Conservation (phyloP, 2,329 filamentous ascomycete genomes). For the Trichoderma sp. region DNA sequence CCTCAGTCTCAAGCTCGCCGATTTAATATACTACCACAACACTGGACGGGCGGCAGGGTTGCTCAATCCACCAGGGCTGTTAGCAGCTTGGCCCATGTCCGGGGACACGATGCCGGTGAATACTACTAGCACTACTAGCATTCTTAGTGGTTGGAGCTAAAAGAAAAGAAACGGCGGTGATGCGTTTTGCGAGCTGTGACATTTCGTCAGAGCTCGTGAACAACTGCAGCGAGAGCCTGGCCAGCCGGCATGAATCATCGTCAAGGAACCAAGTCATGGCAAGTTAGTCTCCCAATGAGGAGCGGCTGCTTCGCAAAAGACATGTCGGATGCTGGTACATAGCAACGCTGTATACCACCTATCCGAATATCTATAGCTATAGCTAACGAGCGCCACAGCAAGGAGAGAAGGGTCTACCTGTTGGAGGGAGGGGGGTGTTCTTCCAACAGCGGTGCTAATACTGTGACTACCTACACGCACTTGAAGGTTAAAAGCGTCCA, state of each 20-base stretch:
- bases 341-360: background rate
- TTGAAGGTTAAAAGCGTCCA: background rate
- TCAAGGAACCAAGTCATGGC: background rate
- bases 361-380: constrained; percentile 2
- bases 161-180: constrained; percentile 24
- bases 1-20: background rate
- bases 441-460: background rate
- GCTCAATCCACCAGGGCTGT: constrained; percentile 3
- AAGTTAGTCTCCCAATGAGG: background rate
- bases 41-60: background rate
- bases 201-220: constrained; percentile 6
- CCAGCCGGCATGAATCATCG: background rate
- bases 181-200: constrained; percentile 10
- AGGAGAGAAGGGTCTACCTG: background rate
- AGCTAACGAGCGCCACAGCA: constrained; percentile 11
- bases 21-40: constrained; percentile 6
- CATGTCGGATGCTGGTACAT: background rate
- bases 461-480: too few relatives aligned
- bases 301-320: background rate
- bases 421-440: constrained; percentile 13
- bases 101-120: constrained; percentile 28
- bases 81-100: constrained; percentile 23
- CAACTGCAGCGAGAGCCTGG: background rate
- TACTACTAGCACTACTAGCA: background rate
- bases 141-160: background rate